phyloP scores from a whole-genome alignment of 2,329 filamentous ascomycete species.

The Clonostachys solani region DNA sequence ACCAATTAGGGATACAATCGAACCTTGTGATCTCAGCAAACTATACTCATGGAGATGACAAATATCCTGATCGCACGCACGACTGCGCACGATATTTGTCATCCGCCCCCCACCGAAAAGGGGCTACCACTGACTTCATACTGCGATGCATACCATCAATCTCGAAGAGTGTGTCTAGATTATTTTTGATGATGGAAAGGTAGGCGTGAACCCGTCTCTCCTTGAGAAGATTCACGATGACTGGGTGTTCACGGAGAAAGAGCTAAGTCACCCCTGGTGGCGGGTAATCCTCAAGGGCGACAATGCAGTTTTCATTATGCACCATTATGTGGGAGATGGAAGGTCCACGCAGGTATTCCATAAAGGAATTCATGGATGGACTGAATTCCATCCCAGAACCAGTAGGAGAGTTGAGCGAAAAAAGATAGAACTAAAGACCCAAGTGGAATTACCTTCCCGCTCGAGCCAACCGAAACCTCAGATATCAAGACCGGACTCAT shows the following conservation, averaged over 20 bases:
- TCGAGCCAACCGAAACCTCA: no score
- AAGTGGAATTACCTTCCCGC: no score
- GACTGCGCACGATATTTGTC: slow-evolving; percentile 8
- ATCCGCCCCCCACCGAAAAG: slow-evolving; percentile 1
- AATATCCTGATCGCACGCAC: slow-evolving; percentile 7
- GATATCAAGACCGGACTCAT: no score
- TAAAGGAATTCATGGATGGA: background rate
- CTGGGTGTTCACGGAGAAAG: background rate
- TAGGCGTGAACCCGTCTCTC: background rate
- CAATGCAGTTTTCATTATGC: background rate
- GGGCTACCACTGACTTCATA: background rate
- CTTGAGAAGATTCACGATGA: background rate
- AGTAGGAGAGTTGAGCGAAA: background rate
- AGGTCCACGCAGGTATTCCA: background rate
- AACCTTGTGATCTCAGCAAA: slow-evolving; percentile 13
- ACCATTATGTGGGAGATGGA: background rate
- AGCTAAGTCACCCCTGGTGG: background rate
- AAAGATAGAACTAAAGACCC: background rate
- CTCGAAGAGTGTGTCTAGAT: background rate
- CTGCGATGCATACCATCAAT: background rate
- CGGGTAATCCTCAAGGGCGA: background rate
- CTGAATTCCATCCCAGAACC: background rate
- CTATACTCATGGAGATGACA: slow-evolving; percentile 3
- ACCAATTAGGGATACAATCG: slow-evolving; percentile 13
- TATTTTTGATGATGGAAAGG: background rate